Percentiles rank a stretch among this genome's conserved stretches.
Evolutionary conservation across 2,329 filamentous ascomycete species (phyloP).

Genomic region (Lojkania enalia): DNA sequence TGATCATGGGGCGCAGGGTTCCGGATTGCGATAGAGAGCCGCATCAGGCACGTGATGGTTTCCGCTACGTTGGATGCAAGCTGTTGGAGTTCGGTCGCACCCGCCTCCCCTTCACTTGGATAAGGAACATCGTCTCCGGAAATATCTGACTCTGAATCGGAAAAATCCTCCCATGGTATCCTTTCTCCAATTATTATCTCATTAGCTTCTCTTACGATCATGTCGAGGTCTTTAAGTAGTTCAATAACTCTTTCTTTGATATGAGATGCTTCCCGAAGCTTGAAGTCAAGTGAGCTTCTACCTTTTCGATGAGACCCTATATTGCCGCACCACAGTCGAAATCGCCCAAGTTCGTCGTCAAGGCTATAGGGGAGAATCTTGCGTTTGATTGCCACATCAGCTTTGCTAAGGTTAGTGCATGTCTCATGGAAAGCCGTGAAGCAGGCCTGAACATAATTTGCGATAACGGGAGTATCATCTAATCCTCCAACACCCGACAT

Average conservation of each 20-base stretch:
- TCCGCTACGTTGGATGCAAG: conserved; percentile 23
- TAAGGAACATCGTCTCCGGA: not conserved
- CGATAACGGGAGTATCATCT: conserved; percentile 9
- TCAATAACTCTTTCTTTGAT: conserved; percentile 25
- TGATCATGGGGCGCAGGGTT: conserved; percentile 37
- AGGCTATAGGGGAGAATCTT: conserved; percentile 10
- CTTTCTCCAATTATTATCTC: conserved; percentile 16
- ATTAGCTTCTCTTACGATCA: conserved; percentile 16
- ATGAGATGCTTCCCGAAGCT: conserved; percentile 36
- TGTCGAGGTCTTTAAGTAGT: conserved; percentile 25
- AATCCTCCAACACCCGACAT: not conserved
- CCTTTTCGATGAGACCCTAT: conserved; percentile 36
- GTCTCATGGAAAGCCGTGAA: conserved; percentile 12
- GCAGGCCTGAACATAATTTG: conserved; percentile 16
- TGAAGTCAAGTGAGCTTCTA: conserved; percentile 34
- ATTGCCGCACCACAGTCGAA: conserved; percentile 39
- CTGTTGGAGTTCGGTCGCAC: conserved; percentile 25
- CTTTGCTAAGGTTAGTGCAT: conserved; percentile 5
- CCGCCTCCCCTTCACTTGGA: not conserved
- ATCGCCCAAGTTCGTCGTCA: conserved; percentile 29
- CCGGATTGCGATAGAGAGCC: conserved; percentile 34
- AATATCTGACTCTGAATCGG: conserved; percentile 17
- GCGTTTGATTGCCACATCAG: conserved; percentile 12
- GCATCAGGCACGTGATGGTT: conserved; percentile 35
- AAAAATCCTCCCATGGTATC: conserved; percentile 23